Conservation (phyloP, 2,329 filamentous ascomycete genomes). For the Setomelanomma holmii region DNA sequence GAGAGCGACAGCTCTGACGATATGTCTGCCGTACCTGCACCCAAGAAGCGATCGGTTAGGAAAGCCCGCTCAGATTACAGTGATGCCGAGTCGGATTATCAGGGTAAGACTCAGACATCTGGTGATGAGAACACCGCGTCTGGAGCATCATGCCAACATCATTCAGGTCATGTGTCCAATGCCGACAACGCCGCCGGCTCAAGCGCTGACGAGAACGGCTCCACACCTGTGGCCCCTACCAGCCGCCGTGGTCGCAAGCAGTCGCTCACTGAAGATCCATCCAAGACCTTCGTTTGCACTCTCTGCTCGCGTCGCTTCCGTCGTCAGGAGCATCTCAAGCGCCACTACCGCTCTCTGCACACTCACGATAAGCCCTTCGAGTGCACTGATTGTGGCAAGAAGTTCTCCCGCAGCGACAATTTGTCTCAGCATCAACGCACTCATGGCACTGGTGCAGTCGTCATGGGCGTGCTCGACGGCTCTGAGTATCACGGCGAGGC, state of each 20-base stretch:
- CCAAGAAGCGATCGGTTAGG: slow-evolving; percentile 40
- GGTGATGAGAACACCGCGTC: slow-evolving; percentile 44
- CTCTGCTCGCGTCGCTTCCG: slow-evolving; percentile 97
- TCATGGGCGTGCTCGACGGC: slow-evolving; percentile 86
- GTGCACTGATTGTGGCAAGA: slow-evolving; percentile 97
- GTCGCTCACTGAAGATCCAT: slow-evolving; percentile 94
- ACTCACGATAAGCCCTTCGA: slow-evolving; percentile 99
- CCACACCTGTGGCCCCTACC: slow-evolving; percentile 54
- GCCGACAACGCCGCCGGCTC: slow-evolving; percentile 56
- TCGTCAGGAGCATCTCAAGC: slow-evolving; percentile 97
- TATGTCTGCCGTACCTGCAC: slow-evolving; percentile 29
- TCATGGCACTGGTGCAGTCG: slow-evolving; percentile 86
- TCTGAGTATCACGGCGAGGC: slow-evolving; percentile 63
- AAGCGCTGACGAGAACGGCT: slow-evolving; percentile 51
- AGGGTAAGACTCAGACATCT: slow-evolving; percentile 43
- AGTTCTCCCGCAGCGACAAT: slow-evolving; percentile 98
- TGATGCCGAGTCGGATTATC: slow-evolving; percentile 46
- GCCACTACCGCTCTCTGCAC: slow-evolving; percentile 97
- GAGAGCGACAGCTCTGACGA: slow-evolving; percentile 55
- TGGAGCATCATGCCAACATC: slow-evolving; percentile 47
- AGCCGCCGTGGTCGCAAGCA: slow-evolving; percentile 98
- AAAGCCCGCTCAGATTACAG: slow-evolving; percentile 37
- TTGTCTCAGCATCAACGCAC: slow-evolving; percentile 94
- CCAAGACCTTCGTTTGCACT: slow-evolving; percentile 97
- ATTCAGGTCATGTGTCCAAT: slow-evolving; percentile 35